Percentiles rank a stretch among this genome's conserved stretches.
phyloP scores from a whole-genome alignment of 83 land plant genomes.

The Picea engelmannii region DNA sequence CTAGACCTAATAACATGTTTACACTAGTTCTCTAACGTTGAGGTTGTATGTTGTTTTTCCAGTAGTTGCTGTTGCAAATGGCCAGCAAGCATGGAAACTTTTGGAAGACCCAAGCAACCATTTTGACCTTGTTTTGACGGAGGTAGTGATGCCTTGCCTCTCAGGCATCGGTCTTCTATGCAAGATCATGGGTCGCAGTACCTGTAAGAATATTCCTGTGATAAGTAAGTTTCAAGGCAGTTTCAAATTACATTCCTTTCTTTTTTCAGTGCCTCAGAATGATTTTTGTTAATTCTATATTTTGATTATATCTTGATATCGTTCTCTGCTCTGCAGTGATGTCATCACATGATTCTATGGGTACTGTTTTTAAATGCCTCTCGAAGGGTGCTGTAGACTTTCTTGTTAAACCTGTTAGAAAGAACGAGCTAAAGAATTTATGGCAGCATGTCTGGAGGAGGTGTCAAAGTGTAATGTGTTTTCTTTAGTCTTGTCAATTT shows the following conservation, averaged over 20 bases:
- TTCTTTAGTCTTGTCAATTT: background rate
- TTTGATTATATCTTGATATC: background rate
- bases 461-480: slow-evolving; percentile 71
- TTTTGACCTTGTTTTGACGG: slow-evolving; percentile 81
- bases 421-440: slow-evolving; percentile 94
- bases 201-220: slow-evolving; percentile 81
- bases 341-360: slow-evolving; percentile 93
- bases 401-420: slow-evolving; percentile 92
- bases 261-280: background rate
- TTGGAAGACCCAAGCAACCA: slow-evolving; percentile 58
- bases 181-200: slow-evolving; percentile 79
- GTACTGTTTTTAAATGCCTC: slow-evolving; percentile 86
- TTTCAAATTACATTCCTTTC: background rate
- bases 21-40: background rate
- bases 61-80: slow-evolving; percentile 59
- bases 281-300: background rate
- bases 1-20: background rate
- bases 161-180: slow-evolving; percentile 82
- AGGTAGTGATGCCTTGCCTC: slow-evolving; percentile 79
- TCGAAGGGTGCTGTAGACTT: slow-evolving; percentile 97
- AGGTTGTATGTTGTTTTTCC: background rate
- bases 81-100: slow-evolving; percentile 85
- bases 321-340: slow-evolving; percentile 78
- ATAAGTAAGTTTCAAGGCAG: slow-evolving; percentile 61
- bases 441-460: slow-evolving; percentile 99